Evolutionary conservation across 2,329 filamentous ascomycete genomes (phyloP), one percentile per base, ranked within the genome.

Genomic region (Arachnomyces sp.): DNA sequence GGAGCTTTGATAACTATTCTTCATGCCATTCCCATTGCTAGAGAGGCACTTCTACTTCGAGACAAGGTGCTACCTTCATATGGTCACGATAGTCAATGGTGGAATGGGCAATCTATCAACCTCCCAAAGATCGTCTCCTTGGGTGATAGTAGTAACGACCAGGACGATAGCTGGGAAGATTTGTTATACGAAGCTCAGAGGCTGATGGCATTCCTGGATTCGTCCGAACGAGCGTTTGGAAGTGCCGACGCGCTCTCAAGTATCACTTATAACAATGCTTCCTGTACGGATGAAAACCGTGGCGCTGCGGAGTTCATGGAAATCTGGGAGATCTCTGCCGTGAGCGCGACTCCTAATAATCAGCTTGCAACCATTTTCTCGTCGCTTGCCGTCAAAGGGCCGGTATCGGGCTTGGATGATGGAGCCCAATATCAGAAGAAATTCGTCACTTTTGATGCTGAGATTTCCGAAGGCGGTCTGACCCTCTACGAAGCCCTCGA

Each of bases 151-250:
- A 49, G 53, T 7, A 53, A 55, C 7, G 53, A 54, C 3, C 55
- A 61, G 28, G 54, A 51, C 14, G 56, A 65, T 29, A 14, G 3
- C 7, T 28, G 17, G 11, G 20, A 67, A 31, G 66, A 72, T 32
- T 58, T 79, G 13, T 56, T 80, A 7, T 60, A 71, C 35, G 78
- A 81, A 56, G 63, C 69, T 28, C 78, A 82, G 53, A 68, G 78
- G 9, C 51, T 81, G 34, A 75, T 80, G 65, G 76, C 77, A 3
- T 77, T 81, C 40, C 56, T 81, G 35, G 74, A 79, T 49, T 59
- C 56, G 3, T 77, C 76, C 3, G 60, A 72, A 32, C 69, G 78
- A 42, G 69, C 74, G 2, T 81, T 80, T 54, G 77, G 72, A 3
- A 79, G 73, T 45, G 62, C 65, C 4, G 72, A 74, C 47, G 64